phyloP scores from a whole-genome alignment of 2,329 filamentous ascomycete genomes.

The Arthroderma sp. region DNA sequence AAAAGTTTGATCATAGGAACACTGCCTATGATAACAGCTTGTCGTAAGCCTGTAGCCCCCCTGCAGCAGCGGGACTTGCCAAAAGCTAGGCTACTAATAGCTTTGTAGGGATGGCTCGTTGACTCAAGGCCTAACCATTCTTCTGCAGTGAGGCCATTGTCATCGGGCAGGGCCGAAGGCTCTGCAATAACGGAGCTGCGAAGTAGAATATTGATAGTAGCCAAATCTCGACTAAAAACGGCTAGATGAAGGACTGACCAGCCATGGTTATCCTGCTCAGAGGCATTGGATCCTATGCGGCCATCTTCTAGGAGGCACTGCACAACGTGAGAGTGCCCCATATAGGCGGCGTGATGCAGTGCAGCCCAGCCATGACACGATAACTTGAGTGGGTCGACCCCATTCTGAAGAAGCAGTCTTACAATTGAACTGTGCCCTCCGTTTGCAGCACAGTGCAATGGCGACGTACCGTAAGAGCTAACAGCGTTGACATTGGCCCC shows the following conservation, averaged over 20 bases:
- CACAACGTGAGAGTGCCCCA: not conserved
- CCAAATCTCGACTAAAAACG: slow-evolving; percentile 17
- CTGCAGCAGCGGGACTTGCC: not conserved
- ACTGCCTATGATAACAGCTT: not conserved
- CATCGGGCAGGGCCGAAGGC: not conserved
- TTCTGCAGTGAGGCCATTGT: not conserved
- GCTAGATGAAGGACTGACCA: slow-evolving; percentile 92
- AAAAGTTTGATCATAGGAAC: not conserved
- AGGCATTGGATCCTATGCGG: slow-evolving; percentile 38
- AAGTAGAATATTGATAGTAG: not conserved
- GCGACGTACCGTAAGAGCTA: not conserved
- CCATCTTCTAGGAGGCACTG: not conserved
- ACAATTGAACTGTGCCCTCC: slow-evolving; percentile 1
- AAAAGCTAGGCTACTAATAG: not conserved
- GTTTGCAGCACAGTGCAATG: not conserved
- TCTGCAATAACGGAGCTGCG: not conserved
- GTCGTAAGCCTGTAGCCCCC: not conserved
- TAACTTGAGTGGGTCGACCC: slow-evolving; percentile 21
- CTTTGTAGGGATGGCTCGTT: not conserved
- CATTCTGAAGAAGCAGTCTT: slow-evolving; percentile 10
- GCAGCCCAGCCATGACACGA: slow-evolving; percentile 27
- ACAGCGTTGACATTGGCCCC: not conserved
- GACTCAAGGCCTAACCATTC: not conserved
- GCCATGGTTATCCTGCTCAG: slow-evolving; percentile 73
- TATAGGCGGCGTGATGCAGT: slow-evolving; percentile 6